These are phyloP conservation scores for Kalaharituber pfeilii DNA, from an alignment of 2,329 filamentous ascomycete species.

Conservation along the genomic window DNA sequence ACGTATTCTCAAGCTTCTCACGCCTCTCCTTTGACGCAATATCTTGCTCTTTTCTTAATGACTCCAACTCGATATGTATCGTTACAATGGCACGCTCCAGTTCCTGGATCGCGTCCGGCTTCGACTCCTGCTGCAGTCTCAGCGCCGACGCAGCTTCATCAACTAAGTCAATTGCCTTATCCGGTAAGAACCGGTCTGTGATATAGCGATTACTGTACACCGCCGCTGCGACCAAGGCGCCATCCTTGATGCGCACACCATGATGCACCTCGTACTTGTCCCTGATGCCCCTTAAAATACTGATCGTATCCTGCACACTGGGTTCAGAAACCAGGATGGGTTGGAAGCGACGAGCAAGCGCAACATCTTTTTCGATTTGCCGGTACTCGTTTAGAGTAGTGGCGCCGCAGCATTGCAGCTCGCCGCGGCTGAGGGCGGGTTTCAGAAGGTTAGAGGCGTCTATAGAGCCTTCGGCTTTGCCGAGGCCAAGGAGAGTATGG, in stretches of 20 bases:
- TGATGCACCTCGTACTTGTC: slow-evolving; percentile 96
- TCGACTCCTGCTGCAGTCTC: slow-evolving; percentile 86
- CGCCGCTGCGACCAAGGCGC: slow-evolving; percentile 77
- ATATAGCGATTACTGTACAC: slow-evolving; percentile 91
- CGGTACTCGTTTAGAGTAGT: slow-evolving; percentile 88
- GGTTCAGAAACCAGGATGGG: slow-evolving; percentile 89
- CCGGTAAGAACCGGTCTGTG: slow-evolving; percentile 84
- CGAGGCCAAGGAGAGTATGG: slow-evolving; percentile 76
- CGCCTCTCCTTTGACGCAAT: slow-evolving; percentile 72
- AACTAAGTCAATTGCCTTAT: slow-evolving; percentile 93
- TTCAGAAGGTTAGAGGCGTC: slow-evolving; percentile 92
- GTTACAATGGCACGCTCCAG: slow-evolving; percentile 94
- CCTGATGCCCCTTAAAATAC: slow-evolving; percentile 83
- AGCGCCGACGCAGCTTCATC: slow-evolving; percentile 87
- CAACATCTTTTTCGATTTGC: slow-evolving; percentile 87
- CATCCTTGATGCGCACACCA: slow-evolving; percentile 84
- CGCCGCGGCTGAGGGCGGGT: slow-evolving; percentile 77
- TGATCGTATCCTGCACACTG: slow-evolving; percentile 79
- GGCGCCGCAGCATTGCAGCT: slow-evolving; percentile 86
- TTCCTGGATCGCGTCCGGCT: slow-evolving; percentile 82
- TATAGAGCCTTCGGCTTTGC: slow-evolving; percentile 89
- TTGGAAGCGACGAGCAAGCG: slow-evolving; percentile 80
- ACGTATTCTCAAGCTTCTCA: slow-evolving; percentile 61
- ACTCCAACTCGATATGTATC: slow-evolving; percentile 91
- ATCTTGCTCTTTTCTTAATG: slow-evolving; percentile 82